Evolutionary conservation across 2,329 filamentous ascomycete genomes (phyloP), one percentile per base, ranked within the genome.

Genomic region (Lachnellula occidentalis): DNA sequence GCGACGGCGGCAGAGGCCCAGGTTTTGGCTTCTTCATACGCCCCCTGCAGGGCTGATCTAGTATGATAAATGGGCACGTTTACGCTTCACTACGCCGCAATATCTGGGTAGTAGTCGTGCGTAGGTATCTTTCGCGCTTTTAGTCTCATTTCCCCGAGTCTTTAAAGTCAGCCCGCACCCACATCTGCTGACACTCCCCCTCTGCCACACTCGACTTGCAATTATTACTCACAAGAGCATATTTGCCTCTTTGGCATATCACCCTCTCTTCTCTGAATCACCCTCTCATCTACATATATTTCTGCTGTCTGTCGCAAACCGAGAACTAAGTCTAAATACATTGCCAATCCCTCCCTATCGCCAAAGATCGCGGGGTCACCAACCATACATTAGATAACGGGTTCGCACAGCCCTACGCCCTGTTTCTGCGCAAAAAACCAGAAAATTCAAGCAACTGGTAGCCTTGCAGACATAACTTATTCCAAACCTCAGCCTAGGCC

Each of bases 91-190:
- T n/a, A n/a, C n/a, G 41, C 41, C 41, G 41, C 41, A 43, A 43
- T 43, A 21, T 4, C 9, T 31, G 27, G 27, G 8, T 31, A 31
- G 27, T n/a, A n/a, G 2, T 5, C 3, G 24, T 31, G 1, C 8
- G 27, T 31, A 31, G 27, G 9, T 31, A 31, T 31, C 21, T 12
- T 19, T 19, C 22, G 11, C 43, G 14, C 48, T 37, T 34, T 39
- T 43, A 48, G 19, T 42, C 48, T 42, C 27, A 31, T 31, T 31
- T 49, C 51, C 45, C 37, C 50, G 53, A 50, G 45, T 42, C 51
- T 45, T 51, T 66, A 55, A 63, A 64, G 59, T 57, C 56, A 58
- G 57, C 60, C 61, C 59, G 60, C 60, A 59, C 62, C 60, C 57
- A 60, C 57, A 62, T 64, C 60, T 63, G 64, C 64, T 66, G 61